Percentiles rank a stretch among this genome's conserved stretches.
These are phyloP conservation scores for Henckelia pumila DNA, from an alignment of 257 asterid species.

Conservation along the genomic window DNA sequence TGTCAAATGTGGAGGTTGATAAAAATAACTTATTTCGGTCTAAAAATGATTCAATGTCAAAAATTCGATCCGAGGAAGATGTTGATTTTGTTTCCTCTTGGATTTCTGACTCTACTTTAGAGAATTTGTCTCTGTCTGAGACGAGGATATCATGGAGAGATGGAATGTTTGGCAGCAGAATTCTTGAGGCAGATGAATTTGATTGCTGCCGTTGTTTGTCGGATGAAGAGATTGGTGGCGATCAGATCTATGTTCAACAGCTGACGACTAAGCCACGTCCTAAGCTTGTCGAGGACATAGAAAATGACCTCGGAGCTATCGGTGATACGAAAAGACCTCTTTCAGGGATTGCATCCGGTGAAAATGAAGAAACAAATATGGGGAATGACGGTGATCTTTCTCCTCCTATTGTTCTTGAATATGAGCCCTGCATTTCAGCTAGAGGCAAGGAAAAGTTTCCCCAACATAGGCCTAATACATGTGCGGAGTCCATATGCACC, in stretches of 20 bases:
- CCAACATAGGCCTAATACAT: constrained; percentile 15
- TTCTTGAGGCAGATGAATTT: constrained; percentile 42
- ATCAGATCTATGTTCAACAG: constrained; percentile 20
- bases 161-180: constrained; percentile 31
- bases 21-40: constrained; percentile 19
- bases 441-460: constrained; percentile 33
- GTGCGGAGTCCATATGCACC: constrained; percentile 76
- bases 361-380: constrained; percentile 24
- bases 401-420: constrained; percentile 51
- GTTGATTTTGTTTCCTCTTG: constrained; percentile 46
- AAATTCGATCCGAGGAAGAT: constrained; percentile 23
- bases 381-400: constrained; percentile 27
- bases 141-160: constrained; percentile 84
- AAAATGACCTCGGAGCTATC: constrained; percentile 12
- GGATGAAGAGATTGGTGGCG: constrained; percentile 51
- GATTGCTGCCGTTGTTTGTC: constrained; percentile 73
- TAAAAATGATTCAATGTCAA: constrained; percentile 32
- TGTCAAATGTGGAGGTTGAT: constrained; percentile 25
- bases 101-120: constrained; percentile 47
- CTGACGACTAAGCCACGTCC: constrained; percentile 16
- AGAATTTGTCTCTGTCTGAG: constrained; percentile 44
- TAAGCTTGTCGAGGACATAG: constrained; percentile 18
- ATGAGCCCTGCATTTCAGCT: constrained; percentile 40
- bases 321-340: constrained; percentile 12
- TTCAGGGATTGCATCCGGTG: constrained; percentile 1